Evolutionary conservation across 371 early-diverging fungal genomes (phyloP), one percentile per base, ranked within the genome.

Genomic region (Ecytonucleospora hepatopenaei): DNA sequence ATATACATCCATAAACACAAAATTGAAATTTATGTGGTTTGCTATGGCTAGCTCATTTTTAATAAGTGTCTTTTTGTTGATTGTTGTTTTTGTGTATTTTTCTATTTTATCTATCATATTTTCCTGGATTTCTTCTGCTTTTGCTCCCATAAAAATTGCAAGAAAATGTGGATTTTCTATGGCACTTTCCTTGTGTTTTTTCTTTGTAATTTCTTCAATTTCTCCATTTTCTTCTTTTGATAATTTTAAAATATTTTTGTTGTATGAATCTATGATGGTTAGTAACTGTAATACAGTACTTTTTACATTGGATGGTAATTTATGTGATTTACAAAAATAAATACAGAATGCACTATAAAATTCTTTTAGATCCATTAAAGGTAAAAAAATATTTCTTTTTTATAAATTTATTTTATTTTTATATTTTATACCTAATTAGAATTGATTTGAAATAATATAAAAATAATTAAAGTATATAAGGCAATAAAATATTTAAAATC

Each of bases 251-350:
- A n/a, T n/a, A n/a, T n/a, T n/a, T n/a, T n/a, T 51, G 17, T 8
- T 51, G 23, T 51, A 12, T 17, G n/a, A 51, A 51, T 51, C 23
- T 51, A 56, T 28, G 4, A 12, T 66, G 26, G 57, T 31, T 24
- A 48, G 58, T 30, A 68, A 47, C 32, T 68, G 59, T 28, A 68
- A 51, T 21, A 51, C 47, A 1, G 68, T 68, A 32, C 62, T 68
- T 60, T 61, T 60, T 27, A 68, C 68, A 8, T 54, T 59, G 15
- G 60, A 5, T n/a, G 68, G 68, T n/a, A 68, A 30, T 32, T 28
- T 21, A 34, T 30, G 23, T 0, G 21, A 21, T 19, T 30, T 67
- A 23, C 59, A 59, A 48, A 51, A 15, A n/a, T 46, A 8, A 21
- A 67, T 49, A 28, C 58, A 33, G 4, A 19, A 51, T 16, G 58